Evolutionary conservation across 2,329 filamentous ascomycete species (phyloP).

Genomic region (Trichoderma sp.): DNA sequence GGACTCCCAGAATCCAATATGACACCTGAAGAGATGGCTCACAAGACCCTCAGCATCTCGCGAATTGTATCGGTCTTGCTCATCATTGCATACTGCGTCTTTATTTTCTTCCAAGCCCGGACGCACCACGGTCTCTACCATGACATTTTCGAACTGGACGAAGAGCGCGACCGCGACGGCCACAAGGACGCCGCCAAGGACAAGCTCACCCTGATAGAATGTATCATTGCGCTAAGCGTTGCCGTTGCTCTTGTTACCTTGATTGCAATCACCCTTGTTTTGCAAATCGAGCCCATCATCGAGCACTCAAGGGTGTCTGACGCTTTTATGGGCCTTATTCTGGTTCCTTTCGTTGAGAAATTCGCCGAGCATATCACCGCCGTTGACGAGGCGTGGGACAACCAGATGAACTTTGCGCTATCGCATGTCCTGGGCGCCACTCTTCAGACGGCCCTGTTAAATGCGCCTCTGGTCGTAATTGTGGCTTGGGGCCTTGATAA

Average conservation of each 20-base stretch:
- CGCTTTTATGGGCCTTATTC: slow-evolving; percentile 57
- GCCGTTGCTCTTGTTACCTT: slow-evolving; percentile 64
- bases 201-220: slow-evolving; percentile 69
- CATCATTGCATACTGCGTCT: slow-evolving; percentile 61
- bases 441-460: slow-evolving; percentile 76
- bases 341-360: slow-evolving; percentile 71
- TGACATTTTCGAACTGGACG: slow-evolving; percentile 72
- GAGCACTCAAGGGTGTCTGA: slow-evolving; percentile 38
- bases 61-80: slow-evolving; percentile 64
- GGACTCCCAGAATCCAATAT: slow-evolving; percentile 39
- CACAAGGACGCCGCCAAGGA: slow-evolving; percentile 61
- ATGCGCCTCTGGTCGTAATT: slow-evolving; percentile 71
- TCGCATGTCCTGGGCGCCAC: slow-evolving; percentile 74
- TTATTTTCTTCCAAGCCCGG: slow-evolving; percentile 72
- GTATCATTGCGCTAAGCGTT: slow-evolving; percentile 60
- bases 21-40: slow-evolving; percentile 47
- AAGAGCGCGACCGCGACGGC: slow-evolving; percentile 67
- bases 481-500: slow-evolving; percentile 70
- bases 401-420: slow-evolving; percentile 66
- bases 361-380: slow-evolving; percentile 71
- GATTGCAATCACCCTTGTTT: slow-evolving; percentile 69
- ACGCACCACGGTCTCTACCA: slow-evolving; percentile 79
- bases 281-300: slow-evolving; percentile 60
- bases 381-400: slow-evolving; percentile 68
- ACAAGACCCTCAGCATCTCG: slow-evolving; percentile 66